Percentiles rank a stretch among this genome's conserved stretches.
Evolutionary conservation across 169 alveolate genomes (phyloP).

Genomic region (Plasmodium gonderi): DNA sequence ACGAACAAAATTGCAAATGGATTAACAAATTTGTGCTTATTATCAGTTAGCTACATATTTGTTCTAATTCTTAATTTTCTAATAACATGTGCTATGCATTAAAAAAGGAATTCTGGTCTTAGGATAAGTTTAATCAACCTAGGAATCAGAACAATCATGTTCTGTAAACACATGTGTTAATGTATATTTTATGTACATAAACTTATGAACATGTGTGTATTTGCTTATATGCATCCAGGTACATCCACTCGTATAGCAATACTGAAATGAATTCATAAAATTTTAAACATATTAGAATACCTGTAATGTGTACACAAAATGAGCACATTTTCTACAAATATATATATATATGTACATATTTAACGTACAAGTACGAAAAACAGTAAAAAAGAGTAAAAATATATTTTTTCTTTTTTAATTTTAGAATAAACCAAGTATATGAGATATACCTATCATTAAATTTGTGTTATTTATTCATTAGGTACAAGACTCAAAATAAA

Average conservation of each 20-base stretch:
- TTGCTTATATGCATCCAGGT: background rate
- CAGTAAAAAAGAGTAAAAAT: background rate
- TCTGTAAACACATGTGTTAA: background rate
- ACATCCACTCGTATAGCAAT: background rate
- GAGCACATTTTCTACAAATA: background rate
- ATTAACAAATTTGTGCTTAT: background rate
- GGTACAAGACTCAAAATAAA: background rate
- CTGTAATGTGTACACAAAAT: background rate
- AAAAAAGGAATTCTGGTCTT: background rate
- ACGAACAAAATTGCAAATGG: too few relatives aligned
- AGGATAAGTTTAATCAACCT: background rate
- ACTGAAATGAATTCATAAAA: background rate
- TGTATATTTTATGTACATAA: background rate
- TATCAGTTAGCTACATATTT: background rate
- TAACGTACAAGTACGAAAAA: conserved; percentile 5
- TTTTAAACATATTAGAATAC: background rate
- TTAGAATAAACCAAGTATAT: conserved; percentile 2
- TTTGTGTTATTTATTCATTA: background rate
- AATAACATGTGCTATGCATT: background rate
- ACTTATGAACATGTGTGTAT: background rate
- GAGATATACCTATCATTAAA: background rate
- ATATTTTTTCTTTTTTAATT: background rate
- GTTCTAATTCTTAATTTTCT: background rate
- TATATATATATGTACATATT: background rate
- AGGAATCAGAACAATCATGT: background rate